Percentiles rank a stretch among this genome's conserved stretches.
Conservation (phyloP, 306 rosid genomes). For the Hippophae gyantsensis region DNA sequence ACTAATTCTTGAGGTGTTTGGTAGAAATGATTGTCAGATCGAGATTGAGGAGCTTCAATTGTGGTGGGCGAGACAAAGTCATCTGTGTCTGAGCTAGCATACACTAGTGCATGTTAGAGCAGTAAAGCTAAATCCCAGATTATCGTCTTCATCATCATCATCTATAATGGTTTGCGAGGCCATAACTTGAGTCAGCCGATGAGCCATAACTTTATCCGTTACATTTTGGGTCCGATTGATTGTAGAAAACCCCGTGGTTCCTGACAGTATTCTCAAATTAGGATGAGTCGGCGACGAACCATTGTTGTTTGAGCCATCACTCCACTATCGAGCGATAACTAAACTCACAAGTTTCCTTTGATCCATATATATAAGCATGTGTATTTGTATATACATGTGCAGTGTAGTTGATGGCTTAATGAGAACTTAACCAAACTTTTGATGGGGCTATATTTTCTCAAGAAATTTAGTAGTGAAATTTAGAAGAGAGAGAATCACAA, state of each 20-base stretch:
- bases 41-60: background rate
- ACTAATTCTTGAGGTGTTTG: constrained; percentile 21
- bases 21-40: too few relatives aligned
- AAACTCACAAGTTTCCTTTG: constrained; percentile 67
- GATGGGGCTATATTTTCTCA: constrained; percentile 30
- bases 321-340: constrained; percentile 70
- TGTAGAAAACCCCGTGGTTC: constrained; percentile 49
- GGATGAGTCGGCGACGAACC: constrained; percentile 84
- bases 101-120: constrained; percentile 17
- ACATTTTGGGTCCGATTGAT: constrained; percentile 84
- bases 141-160: constrained; percentile 69
- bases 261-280: constrained; percentile 43
- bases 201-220: constrained; percentile 90
- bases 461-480: constrained; percentile 24
- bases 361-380: constrained; percentile 42
- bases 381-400: background rate
- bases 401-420: background rate
- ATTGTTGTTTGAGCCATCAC: constrained; percentile 71
- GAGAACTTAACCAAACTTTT: constrained; percentile 23
- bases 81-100: too few relatives aligned
- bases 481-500: constrained; percentile 5
- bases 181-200: constrained; percentile 92
- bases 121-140: constrained; percentile 51
- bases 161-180: constrained; percentile 50
- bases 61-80: too few relatives aligned